Percentiles rank a stretch among this genome's conserved stretches.
These are phyloP conservation scores for Aureoboletus auriporus DNA, from an alignment of 768 basidiomycete genomes.

Conservation along the genomic window DNA sequence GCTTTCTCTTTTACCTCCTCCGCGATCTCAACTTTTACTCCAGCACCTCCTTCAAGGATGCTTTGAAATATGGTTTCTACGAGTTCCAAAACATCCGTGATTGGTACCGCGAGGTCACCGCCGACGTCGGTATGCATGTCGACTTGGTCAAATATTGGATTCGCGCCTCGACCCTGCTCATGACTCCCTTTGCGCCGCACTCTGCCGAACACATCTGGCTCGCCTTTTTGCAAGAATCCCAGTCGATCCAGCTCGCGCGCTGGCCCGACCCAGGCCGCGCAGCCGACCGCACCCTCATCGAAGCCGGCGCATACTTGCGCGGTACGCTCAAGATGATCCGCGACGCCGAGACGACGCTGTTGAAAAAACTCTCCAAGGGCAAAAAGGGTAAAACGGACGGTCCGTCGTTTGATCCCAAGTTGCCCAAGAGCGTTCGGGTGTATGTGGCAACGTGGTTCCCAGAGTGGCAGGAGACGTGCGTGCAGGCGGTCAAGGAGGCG, in stretches of 20 bases:
- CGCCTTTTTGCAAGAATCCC: constrained; percentile 63
- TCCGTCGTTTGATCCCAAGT: constrained; percentile 75
- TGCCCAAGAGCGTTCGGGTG: constrained; percentile 80
- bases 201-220: constrained; percentile 90
- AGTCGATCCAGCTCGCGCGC: constrained; percentile 75
- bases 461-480: constrained; percentile 86
- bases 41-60: constrained; percentile 94
- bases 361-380: constrained; percentile 77
- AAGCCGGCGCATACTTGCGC: constrained; percentile 83
- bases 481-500: constrained; percentile 67
- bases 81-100: constrained; percentile 89
- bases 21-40: background rate
- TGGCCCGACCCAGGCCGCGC: constrained; percentile 71
- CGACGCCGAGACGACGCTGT: constrained; percentile 73
- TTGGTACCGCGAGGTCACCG: constrained; percentile 93
- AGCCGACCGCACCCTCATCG: constrained; percentile 63
- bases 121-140: constrained; percentile 85
- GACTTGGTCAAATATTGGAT: constrained; percentile 89
- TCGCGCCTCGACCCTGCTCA: constrained; percentile 70
- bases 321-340: constrained; percentile 87
- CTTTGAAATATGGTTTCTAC: constrained; percentile 93
- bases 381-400: constrained; percentile 53
- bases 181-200: constrained; percentile 89
- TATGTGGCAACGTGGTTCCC: constrained; percentile 91
- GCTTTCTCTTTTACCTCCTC: background rate